These are phyloP conservation scores for Endocarpon pusillum DNA, from an alignment of 495 filamentous ascomycete species.

Conservation along the genomic window DNA sequence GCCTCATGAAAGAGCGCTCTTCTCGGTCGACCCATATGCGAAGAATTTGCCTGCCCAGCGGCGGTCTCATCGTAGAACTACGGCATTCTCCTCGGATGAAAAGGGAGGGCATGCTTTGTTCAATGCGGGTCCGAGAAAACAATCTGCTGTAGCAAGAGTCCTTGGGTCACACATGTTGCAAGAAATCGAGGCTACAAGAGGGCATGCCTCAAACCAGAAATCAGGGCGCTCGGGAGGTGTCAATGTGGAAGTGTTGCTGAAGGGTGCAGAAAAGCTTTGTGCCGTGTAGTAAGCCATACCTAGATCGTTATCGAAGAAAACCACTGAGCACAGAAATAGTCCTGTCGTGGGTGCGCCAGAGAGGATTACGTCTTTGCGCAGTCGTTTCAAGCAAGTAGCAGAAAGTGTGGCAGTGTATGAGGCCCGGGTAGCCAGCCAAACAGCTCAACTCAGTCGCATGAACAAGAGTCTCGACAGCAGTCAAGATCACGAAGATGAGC, in stretches of 20 bases:
- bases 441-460: constrained; percentile 54
- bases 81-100: constrained; percentile 24
- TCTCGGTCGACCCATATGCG: constrained; percentile 61
- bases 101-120: constrained; percentile 33
- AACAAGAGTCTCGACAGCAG: constrained; percentile 34
- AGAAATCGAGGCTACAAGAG: constrained; percentile 43
- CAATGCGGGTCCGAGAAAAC: constrained; percentile 42
- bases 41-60: constrained; percentile 19
- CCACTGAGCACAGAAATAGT: constrained; percentile 17
- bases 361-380: constrained; percentile 52
- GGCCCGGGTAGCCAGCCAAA: constrained; percentile 58
- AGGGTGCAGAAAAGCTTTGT: constrained; percentile 81
- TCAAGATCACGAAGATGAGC: constrained; percentile 18
- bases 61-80: constrained; percentile 30
- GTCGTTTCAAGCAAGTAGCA: constrained; percentile 52
- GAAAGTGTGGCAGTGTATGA: constrained; percentile 68
- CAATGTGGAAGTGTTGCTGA: constrained; percentile 71
- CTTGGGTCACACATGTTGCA: constrained; percentile 76
- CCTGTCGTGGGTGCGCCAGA: constrained; percentile 70
- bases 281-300: constrained; percentile 51
- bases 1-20: constrained; percentile 83
- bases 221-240: constrained; percentile 25
- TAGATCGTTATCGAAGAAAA: background rate
- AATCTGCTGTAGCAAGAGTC: constrained; percentile 80
- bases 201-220: constrained; percentile 13